A percentile compares a stretch with the other conserved stretches of the same genome.
Evolutionary conservation across 202 grass and related monocot genomes (phyloP).

Genomic region (Carex arenaria): DNA sequence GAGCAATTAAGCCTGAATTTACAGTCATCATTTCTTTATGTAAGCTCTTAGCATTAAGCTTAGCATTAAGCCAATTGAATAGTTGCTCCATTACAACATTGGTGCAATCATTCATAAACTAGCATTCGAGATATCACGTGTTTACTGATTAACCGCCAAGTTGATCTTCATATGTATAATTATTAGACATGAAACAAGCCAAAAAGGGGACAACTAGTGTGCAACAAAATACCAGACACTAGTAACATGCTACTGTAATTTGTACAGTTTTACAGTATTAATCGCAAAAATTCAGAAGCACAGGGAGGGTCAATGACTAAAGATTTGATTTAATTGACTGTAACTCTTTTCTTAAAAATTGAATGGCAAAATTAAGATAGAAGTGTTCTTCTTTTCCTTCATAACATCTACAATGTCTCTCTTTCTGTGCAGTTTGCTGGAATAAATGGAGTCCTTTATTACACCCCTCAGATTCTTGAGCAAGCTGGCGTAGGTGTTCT

Average conservation of each 20-base stretch:
- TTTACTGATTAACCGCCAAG: neutral
- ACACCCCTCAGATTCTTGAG: slow-evolving; percentile 63
- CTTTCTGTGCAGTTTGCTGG: slow-evolving; percentile 51
- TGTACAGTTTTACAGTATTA: neutral
- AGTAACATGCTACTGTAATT: neutral
- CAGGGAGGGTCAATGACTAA: neutral
- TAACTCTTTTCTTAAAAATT: neutral
- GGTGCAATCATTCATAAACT: neutral
- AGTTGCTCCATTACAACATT: neutral
- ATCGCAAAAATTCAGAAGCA: neutral
- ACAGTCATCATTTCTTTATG: neutral
- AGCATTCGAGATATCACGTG: neutral
- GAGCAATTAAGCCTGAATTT: neutral
- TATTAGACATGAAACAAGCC: neutral
- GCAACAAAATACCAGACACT: neutral
- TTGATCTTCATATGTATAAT: neutral
- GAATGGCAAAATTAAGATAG: neutral
- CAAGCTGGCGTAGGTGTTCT: slow-evolving; percentile 54
- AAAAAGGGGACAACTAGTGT: neutral
- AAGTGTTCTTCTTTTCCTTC: neutral
- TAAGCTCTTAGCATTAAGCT: neutral
- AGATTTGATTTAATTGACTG: neutral
- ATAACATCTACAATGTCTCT: neutral
- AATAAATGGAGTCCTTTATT: slow-evolving; percentile 66
- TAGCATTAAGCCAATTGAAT: neutral